These are phyloP conservation scores for Arachnopeziza araneosa DNA, from an alignment of 2,329 filamentous ascomycete species.

Conservation along the genomic window DNA sequence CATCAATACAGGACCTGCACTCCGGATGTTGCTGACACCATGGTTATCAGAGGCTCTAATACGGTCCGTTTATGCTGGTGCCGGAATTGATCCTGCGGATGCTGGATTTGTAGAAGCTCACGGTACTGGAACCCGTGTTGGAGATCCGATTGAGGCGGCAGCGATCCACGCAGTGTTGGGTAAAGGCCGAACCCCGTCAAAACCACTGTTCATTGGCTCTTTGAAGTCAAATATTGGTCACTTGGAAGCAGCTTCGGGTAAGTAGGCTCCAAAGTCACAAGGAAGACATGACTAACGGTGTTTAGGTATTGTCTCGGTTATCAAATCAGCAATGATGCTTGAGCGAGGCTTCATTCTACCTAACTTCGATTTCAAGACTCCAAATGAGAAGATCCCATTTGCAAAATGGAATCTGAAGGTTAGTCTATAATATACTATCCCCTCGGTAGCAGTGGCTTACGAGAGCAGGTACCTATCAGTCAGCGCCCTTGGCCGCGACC, in stretches of 20 bases:
- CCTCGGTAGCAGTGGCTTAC: background rate
- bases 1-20: background rate
- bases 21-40: background rate
- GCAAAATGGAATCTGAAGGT: constrained; percentile 35
- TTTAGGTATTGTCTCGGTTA: constrained; percentile 34
- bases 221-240: constrained; percentile 32
- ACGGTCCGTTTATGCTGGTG: constrained; percentile 12
- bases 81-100: constrained; percentile 13
- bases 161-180: constrained; percentile 21
- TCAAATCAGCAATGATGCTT: constrained; percentile 38
- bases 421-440: background rate
- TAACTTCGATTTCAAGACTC: constrained; percentile 36
- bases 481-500: constrained; percentile 19
- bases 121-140: background rate
- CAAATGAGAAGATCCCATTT: constrained; percentile 33
- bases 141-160: constrained; percentile 21
- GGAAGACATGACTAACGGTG: background rate
- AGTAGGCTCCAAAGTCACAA: background rate
- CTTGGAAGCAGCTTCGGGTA: constrained; percentile 33
- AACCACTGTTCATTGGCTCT: constrained; percentile 23
- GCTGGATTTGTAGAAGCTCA: constrained; percentile 3
- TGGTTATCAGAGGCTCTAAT: constrained; percentile 11
- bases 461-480: background rate
- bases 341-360: constrained; percentile 39
- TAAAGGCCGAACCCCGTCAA: constrained; percentile 10